Conservation (phyloP, 805 yeast genomes). For the Candida peoriensis region DNA sequence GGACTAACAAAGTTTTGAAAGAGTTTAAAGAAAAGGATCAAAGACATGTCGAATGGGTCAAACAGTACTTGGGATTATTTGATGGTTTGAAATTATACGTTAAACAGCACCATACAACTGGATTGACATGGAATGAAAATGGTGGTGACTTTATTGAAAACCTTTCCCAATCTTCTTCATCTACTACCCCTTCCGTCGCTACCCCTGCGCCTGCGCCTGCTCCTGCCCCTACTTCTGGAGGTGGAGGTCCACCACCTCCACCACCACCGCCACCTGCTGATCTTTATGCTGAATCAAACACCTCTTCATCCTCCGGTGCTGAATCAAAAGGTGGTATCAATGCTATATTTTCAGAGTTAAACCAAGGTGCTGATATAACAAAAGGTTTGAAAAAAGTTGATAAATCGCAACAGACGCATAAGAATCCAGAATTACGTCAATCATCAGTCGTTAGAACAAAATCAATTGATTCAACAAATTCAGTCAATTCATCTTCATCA, state of each 20-base stretch:
- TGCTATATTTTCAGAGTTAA: conserved; percentile 90
- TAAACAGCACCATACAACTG: conserved; percentile 74
- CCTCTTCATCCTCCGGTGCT: conserved; percentile 20
- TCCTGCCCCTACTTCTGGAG: conserved; percentile 90
- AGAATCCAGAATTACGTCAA: conserved; percentile 75
- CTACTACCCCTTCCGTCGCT: conserved; percentile 29
- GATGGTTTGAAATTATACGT: conserved; percentile 69
- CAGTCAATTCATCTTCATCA: conserved; percentile 19
- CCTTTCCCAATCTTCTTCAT: conserved; percentile 32
- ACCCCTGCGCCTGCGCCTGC: conserved; percentile 50
- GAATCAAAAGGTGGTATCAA: conserved; percentile 51
- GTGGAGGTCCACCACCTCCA: conserved; percentile 67
- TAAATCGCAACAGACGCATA: conserved; percentile 89
- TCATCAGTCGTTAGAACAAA: conserved; percentile 38
- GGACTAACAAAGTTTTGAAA: conserved; percentile 87
- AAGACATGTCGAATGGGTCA: conserved; percentile 78
- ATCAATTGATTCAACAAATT: conserved; percentile 5
- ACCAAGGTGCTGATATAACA: conserved; percentile 80
- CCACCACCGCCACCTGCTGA: conserved; percentile 95
- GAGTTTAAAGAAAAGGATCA: conserved; percentile 72
- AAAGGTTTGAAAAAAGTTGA: conserved; percentile 88
- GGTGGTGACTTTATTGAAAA: conserved; percentile 57
- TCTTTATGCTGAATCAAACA: conserved; percentile 41
- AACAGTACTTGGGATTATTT: conserved; percentile 53
- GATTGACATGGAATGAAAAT: conserved; percentile 71